These are phyloP conservation scores for Linanthus parryae DNA, from an alignment of 148 eudicot genomes.

Conservation along the genomic window DNA sequence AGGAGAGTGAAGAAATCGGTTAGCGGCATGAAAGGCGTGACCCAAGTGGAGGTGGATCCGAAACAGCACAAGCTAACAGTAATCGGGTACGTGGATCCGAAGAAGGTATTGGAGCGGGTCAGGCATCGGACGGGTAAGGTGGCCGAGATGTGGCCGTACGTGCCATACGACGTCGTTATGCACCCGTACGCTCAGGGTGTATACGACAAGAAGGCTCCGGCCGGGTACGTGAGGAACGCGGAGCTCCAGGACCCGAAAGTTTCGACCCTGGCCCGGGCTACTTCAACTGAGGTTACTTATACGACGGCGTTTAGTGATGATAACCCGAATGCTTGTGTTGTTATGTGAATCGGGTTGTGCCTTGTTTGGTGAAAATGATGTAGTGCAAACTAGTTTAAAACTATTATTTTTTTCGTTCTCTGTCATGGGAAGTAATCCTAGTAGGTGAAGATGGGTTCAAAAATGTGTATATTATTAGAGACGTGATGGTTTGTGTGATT, in stretches of 20 bases:
- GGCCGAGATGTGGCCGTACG: slow-evolving; percentile 54
- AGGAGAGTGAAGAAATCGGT: slow-evolving; percentile 46
- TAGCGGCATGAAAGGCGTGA: slow-evolving; percentile 61
- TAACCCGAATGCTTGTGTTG: slow-evolving; percentile 49
- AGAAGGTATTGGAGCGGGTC: slow-evolving; percentile 42
- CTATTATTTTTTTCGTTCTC: no score
- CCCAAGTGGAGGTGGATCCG: slow-evolving; percentile 31
- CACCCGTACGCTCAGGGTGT: slow-evolving; percentile 54
- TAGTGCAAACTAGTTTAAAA: no score
- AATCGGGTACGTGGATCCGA: slow-evolving; percentile 45
- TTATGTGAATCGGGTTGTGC: no score
- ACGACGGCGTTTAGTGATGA: slow-evolving; percentile 62
- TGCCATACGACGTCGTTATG: slow-evolving; percentile 44
- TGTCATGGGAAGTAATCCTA: no score
- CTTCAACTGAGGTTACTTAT: slow-evolving; percentile 43
- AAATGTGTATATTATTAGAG: no score
- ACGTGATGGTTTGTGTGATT: no score
- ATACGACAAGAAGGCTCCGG: slow-evolving; percentile 55
- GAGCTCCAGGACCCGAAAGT: slow-evolving; percentile 21
- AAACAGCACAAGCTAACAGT: slow-evolving; percentile 46
- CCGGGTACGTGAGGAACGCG: slow-evolving; percentile 47
- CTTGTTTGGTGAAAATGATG: no score
- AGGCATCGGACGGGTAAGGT: slow-evolving; percentile 43
- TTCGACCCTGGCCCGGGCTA: slow-evolving; percentile 30
- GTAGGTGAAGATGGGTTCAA: no score